Evolutionary conservation across 345 rosid species (phyloP).

Genomic region (Pistacia atlantica): DNA sequence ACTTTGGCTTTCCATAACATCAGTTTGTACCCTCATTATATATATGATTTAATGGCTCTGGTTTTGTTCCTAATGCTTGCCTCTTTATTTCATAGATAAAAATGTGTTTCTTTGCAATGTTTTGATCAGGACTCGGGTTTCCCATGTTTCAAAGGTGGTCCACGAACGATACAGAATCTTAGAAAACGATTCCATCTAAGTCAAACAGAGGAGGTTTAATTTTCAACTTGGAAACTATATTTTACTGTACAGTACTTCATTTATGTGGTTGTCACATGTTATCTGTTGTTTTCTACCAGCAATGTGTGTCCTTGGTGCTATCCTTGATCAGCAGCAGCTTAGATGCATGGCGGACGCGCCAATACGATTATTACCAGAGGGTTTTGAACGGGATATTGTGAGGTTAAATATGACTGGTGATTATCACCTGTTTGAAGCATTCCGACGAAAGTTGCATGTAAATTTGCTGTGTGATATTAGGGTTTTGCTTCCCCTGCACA

Average conservation of each 20-base stretch:
- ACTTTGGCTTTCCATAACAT: constrained; percentile 9
- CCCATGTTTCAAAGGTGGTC: constrained; percentile 99
- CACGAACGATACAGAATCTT: constrained; percentile 87
- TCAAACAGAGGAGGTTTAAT: constrained; percentile 91
- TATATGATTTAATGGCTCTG: background rate
- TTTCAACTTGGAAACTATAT: constrained; percentile 6
- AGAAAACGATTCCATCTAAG: constrained; percentile 93
- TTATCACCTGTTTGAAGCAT: constrained; percentile 23
- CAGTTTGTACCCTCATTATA: background rate
- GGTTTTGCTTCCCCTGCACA: constrained; percentile 9
- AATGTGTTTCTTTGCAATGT: constrained; percentile 15
- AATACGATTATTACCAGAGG: constrained; percentile 95
- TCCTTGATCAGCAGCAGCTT: constrained; percentile 97
- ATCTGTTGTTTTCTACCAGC: constrained; percentile 58
- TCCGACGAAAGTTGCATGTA: constrained; percentile 10
- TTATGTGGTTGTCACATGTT: constrained; percentile 15
- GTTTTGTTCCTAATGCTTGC: background rate
- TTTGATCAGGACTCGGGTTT: constrained; percentile 86
- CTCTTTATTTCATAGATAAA: background rate
- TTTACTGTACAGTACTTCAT: background rate
- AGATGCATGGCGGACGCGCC: constrained; percentile 99
- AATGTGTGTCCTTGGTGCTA: constrained; percentile 98
- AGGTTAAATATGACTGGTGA: constrained; percentile 28
- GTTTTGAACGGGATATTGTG: constrained; percentile 96
- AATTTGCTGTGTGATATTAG: constrained; percentile 4